Conservation (phyloP, 257 asterid genomes). For the Rauvolfia tetraphylla region DNA sequence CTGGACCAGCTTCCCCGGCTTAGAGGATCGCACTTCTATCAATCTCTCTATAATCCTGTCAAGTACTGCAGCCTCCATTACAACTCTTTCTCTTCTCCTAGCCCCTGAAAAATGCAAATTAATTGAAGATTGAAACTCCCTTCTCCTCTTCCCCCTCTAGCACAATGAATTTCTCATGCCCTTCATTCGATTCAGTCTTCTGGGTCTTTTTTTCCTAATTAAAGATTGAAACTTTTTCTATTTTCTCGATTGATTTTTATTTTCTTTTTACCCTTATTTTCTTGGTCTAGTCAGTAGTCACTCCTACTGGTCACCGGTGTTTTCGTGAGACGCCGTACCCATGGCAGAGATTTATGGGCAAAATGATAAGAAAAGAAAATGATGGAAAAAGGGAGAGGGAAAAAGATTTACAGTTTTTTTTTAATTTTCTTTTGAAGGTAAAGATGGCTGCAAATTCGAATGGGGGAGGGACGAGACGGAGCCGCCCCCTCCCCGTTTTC, state of each 20-base stretch:
- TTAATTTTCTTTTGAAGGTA: not conserved
- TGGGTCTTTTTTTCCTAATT: not conserved
- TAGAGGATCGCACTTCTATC: conserved; percentile 78
- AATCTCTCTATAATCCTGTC: conserved; percentile 76
- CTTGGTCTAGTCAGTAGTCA: conserved; percentile 1
- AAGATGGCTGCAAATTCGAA: not conserved
- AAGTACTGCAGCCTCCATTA: conserved; percentile 62
- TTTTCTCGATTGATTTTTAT: not conserved
- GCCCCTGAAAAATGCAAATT: not conserved
- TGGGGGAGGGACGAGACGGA: not conserved
- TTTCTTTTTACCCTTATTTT: not conserved
- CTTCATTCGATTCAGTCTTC: not conserved
- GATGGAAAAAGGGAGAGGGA: not conserved
- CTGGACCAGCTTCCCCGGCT: conserved; percentile 86
- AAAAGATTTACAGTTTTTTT: not conserved
- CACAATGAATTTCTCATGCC: not conserved
- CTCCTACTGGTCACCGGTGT: conserved; percentile 2
- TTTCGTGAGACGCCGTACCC: not conserved
- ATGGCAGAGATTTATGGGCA: not conserved
- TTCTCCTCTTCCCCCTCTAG: not conserved
- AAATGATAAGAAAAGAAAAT: not conserved
- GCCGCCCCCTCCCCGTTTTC: not conserved
- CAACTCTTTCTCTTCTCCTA: not conserved
- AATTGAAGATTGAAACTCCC: too few species aligned
- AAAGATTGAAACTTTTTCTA: not conserved